phyloP scores from a whole-genome alignment of 257 asterid species.

The Przewalskia tangutica region DNA sequence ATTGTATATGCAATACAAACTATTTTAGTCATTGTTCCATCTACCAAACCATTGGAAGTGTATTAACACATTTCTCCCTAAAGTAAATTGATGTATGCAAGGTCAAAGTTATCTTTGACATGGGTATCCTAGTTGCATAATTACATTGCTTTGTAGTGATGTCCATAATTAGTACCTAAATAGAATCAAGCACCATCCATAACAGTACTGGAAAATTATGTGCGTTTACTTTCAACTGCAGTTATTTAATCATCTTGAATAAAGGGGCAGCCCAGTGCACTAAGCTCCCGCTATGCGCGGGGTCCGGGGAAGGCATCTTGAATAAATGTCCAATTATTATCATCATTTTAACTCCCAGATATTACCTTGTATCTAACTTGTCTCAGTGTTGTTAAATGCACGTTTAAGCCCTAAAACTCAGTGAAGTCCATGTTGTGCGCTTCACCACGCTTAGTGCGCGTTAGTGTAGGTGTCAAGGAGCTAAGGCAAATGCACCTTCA shows the following conservation, averaged over 20 bases:
- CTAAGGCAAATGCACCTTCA: background rate
- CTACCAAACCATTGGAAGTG: too few relatives aligned
- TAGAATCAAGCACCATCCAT: background rate
- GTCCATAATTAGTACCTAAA: background rate
- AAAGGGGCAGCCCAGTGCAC: too few relatives aligned
- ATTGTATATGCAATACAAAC: too few relatives aligned
- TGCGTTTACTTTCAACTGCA: background rate
- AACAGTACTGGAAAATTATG: background rate
- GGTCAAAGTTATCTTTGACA: background rate
- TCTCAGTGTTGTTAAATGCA: background rate
- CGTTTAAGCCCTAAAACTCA: background rate
- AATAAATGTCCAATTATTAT: background rate
- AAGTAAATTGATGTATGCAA: background rate
- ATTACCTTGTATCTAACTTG: background rate
- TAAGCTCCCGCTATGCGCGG: too few relatives aligned
- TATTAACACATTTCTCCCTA: background rate
- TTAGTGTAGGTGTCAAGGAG: background rate
- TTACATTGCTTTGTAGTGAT: background rate
- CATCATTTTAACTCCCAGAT: slow-evolving; percentile 3
- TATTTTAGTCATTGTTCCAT: too few relatives aligned
- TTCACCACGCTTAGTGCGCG: background rate
- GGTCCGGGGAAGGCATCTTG: too few relatives aligned
- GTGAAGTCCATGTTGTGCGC: background rate
- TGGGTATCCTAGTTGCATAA: background rate
- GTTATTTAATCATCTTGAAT: background rate